phyloP scores from a whole-genome alignment of 768 basidiomycete species.

The Trametes meyenii region DNA sequence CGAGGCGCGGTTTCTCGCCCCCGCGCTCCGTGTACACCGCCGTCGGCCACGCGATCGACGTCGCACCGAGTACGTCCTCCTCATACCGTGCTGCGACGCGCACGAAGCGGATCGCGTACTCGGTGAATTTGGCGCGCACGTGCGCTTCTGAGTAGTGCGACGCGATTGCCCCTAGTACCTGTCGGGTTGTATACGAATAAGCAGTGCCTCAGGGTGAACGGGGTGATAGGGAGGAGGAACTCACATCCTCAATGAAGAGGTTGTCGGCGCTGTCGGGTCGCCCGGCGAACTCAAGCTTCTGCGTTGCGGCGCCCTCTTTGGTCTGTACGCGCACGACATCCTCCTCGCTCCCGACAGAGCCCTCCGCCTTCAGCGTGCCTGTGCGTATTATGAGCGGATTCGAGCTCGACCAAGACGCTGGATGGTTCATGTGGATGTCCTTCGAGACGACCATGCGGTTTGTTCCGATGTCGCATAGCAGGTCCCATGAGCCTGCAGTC shows the following conservation, averaged over 20 bases:
- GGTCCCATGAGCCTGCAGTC: conserved; percentile 84
- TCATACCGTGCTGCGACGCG: conserved; percentile 90
- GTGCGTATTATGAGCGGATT: conserved; percentile 53
- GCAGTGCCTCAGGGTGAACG: neutral
- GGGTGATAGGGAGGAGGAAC: conserved; percentile 35
- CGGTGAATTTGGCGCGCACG: conserved; percentile 86
- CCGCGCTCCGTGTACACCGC: conserved; percentile 50
- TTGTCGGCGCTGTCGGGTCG: conserved; percentile 74
- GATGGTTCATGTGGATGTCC: conserved; percentile 64
- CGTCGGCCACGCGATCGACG: conserved; percentile 75
- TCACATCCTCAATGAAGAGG: conserved; percentile 91
- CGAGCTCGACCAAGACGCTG: conserved; percentile 38
- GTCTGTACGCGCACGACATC: conserved; percentile 61
- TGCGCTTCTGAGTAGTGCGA: conserved; percentile 89
- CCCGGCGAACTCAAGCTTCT: conserved; percentile 55
- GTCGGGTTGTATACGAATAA: neutral
- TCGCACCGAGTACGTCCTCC: conserved; percentile 72
- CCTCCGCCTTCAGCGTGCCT: conserved; percentile 67
- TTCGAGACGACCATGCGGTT: conserved; percentile 87
- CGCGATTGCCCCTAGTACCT: conserved; percentile 88
- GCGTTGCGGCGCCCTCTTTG: conserved; percentile 49
- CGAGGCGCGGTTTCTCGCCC: conserved; percentile 54
- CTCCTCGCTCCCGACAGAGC: conserved; percentile 65
- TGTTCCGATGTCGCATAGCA: conserved; percentile 88
- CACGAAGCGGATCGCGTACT: conserved; percentile 87